Conservation (phyloP, 2,329 filamentous ascomycete species). For the Sphaerulina vaccinii region DNA sequence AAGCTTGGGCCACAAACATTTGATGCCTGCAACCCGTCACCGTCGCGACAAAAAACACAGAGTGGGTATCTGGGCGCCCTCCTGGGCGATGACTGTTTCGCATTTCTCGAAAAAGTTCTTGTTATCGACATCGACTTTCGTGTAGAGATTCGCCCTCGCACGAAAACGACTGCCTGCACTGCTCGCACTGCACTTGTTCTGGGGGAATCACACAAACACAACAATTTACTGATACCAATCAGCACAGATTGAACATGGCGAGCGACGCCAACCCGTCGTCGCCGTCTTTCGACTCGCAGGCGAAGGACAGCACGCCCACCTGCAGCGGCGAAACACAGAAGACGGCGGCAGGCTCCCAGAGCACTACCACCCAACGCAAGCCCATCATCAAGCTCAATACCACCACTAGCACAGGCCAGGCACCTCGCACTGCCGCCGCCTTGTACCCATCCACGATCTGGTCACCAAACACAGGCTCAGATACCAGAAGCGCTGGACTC, state of each 20-base stretch:
- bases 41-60: not conserved
- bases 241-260: not conserved
- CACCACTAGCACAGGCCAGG: not conserved
- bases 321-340: not conserved
- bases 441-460: constrained; percentile 19
- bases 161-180: not conserved
- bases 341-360: not conserved
- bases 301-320: constrained; percentile 10
- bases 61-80: not conserved
- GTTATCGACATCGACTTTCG: not conserved
- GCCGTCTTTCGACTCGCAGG: constrained; percentile 9
- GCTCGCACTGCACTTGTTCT: not conserved
- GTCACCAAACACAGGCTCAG: constrained; percentile 10
- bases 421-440: constrained; percentile 6
- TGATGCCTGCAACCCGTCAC: not conserved
- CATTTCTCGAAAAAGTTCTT: not conserved
- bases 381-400: not conserved
- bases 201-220: not conserved
- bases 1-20: not conserved
- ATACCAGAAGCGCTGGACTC: constrained; percentile 17
- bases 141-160: not conserved
- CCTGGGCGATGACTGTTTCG: not conserved
- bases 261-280: constrained; percentile 1
- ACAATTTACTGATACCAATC: not conserved
- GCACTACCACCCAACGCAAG: constrained; percentile 3